Conservation (phyloP, 495 filamentous ascomycete genomes). For the Xanthoparmelia taractica region DNA sequence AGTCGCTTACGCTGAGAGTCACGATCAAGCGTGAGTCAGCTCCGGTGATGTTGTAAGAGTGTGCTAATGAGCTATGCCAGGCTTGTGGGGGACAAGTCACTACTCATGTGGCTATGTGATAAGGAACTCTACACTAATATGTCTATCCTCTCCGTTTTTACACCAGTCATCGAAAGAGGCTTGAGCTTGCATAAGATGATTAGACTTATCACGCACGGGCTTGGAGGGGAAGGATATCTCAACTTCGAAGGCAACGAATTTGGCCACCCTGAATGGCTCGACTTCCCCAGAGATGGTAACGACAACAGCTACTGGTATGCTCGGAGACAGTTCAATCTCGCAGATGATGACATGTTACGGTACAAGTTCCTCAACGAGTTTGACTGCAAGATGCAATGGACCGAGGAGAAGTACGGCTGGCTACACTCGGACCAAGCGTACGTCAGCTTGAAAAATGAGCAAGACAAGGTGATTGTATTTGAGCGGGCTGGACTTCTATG, state of each 20-base stretch:
- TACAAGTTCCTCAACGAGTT: conserved; percentile 94
- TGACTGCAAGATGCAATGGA: conserved; percentile 81
- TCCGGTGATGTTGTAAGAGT: neutral
- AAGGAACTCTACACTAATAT: conserved; percentile 97
- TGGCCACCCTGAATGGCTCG: conserved; percentile 97
- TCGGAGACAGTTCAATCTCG: conserved; percentile 86
- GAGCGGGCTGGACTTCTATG: conserved; percentile 85
- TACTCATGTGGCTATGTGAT: conserved; percentile 98
- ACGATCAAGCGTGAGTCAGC: conserved; percentile 87
- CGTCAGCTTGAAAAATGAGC: conserved; percentile 87
- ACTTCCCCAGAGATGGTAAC: conserved; percentile 94
- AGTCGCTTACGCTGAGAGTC: conserved; percentile 93
- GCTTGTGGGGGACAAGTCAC: conserved; percentile 89
- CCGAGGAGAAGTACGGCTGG: conserved; percentile 88
- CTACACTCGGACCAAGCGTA: conserved; percentile 80
- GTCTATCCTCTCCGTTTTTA: conserved; percentile 75
- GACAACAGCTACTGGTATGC: conserved; percentile 96
- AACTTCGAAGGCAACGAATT: conserved; percentile 99
- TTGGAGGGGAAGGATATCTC: conserved; percentile 96
- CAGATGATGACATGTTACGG: conserved; percentile 75
- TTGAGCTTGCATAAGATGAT: conserved; percentile 96
- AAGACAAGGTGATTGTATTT: conserved; percentile 92
- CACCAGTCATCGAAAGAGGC: conserved; percentile 83
- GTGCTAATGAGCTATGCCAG: conserved; percentile 43
- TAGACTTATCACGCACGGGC: conserved; percentile 79